Evolutionary conservation across 495 filamentous ascomycete species (phyloP), one percentile per base, ranked within the genome.

Genomic region (Penicillium bovifimosum): DNA sequence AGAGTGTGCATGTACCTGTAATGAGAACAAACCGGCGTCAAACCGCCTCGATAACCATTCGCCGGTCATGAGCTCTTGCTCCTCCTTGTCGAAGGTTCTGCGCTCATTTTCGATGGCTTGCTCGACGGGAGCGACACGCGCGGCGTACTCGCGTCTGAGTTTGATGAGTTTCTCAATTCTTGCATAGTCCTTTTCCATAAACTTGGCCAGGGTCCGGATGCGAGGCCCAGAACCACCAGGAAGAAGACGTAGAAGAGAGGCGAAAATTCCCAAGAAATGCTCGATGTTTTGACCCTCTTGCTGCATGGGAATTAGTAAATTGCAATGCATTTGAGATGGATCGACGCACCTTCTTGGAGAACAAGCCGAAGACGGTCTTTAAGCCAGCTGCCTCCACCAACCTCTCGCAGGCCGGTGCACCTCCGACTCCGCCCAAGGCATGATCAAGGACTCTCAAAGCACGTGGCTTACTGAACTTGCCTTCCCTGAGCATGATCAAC

Each of bases 161-260:
- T 77, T 76, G 35, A 93, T 67, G 1, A 95, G 74, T 59, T 82
- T 86, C 9, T 59, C 71, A 10, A 87, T 82, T 69, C 95, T 95
- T 52, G 90, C 87, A 64, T 95, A 96, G 52, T 96, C 86, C 57
- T 87, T 92, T 70, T 96, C 91, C 36, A 95, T 86, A 65, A 99
- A 97, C 61, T 99, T 99, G 3, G 91, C 93, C 0, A 97, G 77
- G 6, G 86, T 80, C 2, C 93, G 80, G 28, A 96, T 91, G 2
- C 93, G 77, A n/a, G 81, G 73, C 1, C 87, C 76, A 9, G 86
- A 88, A n/a, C 89, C 82, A 5, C 82, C 86, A 0, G 90, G 90
- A 2, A 99, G 64, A 1, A 82, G 76, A 13, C 91, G 86, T 1
- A 99, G 77, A 62, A 99, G 77, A 0, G 87, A 87, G 2, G 88